Conservation (phyloP, 176 grass and related monocot species). For the Bonia amplexicaulis region DNA sequence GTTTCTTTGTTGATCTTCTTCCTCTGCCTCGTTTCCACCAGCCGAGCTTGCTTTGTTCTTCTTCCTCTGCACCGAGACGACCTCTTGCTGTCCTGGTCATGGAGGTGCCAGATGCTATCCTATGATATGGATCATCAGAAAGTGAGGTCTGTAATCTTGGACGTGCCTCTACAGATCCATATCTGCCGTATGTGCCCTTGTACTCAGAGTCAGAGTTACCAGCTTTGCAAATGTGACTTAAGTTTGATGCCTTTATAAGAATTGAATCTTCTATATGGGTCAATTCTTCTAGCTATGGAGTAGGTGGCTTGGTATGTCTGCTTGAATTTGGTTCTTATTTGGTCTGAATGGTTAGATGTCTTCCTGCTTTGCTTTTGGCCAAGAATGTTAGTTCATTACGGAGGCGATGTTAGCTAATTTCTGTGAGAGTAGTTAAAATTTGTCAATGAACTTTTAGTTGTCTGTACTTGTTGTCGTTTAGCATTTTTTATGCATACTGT, state of each 20-base stretch:
- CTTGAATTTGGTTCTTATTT: not conserved
- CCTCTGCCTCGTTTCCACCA: no score
- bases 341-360: not conserved
- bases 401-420: not conserved
- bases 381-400: not conserved
- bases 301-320: not conserved
- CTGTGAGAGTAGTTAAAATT: not conserved
- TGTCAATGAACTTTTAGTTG: not conserved
- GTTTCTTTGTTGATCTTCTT: no score
- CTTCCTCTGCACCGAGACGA: no score
- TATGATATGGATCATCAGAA: not conserved
- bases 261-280: not conserved
- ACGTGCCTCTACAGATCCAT: not conserved
- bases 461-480: not conserved
- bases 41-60: no score
- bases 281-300: not conserved
- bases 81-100: no score
- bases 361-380: not conserved
- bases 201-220: not conserved
- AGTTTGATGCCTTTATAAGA: not conserved
- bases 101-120: no score
- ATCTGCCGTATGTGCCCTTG: not conserved
- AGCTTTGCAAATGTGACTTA: not conserved
- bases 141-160: not conserved
- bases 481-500: not conserved